Base-by-base conservation (phyloP, 768 basidiomycete species). In the Xanthoconium purpureum region DNA sequence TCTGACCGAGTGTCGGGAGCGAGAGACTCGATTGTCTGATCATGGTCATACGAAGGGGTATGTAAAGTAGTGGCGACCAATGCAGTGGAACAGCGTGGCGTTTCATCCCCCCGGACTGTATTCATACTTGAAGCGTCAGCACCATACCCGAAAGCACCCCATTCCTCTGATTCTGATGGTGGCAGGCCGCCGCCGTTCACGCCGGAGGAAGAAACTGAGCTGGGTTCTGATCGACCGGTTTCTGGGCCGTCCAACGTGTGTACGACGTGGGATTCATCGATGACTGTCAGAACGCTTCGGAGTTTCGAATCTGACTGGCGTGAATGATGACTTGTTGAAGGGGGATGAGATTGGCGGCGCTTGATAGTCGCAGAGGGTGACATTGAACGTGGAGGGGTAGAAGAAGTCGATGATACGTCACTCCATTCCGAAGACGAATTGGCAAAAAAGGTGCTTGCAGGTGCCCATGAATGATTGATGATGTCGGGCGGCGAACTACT, bases 241-340 rank as follows among this genome's bases (percentile, higher is more conserved):
- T 66, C 68, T 37, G 60, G 18, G 29, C 30, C 43, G n/a, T 66
- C 70, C 48, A 58, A 71, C 44, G 73, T 59, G 56, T 71, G 66
- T 18, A 70, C 74, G 51, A 75, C 58, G 54, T 75, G 80, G 32
- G 71, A 69, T 71, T 91, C 89, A 57, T 89, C 86, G 52, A 91
- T 84, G 20, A 83, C 80, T 32, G 87, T 71, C n/a, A 91, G 74
- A n/a, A 87, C 82, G 55, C 77, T 85, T 46, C 87, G 85, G 43
- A 91, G 78, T 67, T 88, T 89, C 17, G 81, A 80, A 35, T 85
- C 84, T 5, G 81, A 75, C 71, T 84, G 87, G 60, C 84, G 79
- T 29, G 71, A 51, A 35, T 72, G 73, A 61, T 77, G 75, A 20
- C 56, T 58, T 15, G 72, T 68, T 55, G 70, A 63, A 29, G 75